Evolutionary conservation across 2,329 filamentous ascomycete species (phyloP).

Genomic region (Pestalotiopsis sp.): DNA sequence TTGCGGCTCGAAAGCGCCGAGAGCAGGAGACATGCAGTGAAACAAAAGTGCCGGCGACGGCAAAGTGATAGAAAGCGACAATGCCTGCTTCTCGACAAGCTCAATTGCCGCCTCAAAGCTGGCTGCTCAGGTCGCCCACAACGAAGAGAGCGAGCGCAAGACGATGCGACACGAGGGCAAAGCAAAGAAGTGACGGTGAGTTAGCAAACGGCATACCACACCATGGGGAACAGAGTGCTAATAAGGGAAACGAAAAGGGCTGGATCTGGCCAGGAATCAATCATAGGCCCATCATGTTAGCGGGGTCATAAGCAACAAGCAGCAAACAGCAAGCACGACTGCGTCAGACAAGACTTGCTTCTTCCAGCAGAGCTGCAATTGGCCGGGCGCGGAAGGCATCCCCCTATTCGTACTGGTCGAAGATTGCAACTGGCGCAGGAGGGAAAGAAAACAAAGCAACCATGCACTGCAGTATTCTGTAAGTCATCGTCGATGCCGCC

Average conservation of each 20-base stretch:
- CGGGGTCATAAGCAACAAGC: background rate
- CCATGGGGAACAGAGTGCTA: background rate
- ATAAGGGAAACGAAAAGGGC: background rate
- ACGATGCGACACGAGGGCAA: too few species aligned
- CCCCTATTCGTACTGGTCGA: background rate
- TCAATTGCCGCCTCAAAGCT: background rate
- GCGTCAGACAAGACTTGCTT: background rate
- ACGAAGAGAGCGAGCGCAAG: background rate
- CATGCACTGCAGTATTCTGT: background rate
- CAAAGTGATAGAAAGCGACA: background rate
- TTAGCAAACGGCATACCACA: background rate
- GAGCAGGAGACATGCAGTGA: background rate
- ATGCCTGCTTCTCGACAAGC: background rate
- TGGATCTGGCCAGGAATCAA: background rate
- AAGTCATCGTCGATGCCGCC: background rate
- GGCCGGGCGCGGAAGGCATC: background rate
- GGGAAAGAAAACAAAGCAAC: background rate
- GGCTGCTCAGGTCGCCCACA: background rate
- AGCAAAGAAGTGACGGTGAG: too few species aligned
- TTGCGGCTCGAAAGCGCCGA: background rate
- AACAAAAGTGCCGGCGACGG: background rate
- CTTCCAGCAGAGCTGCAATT: background rate
- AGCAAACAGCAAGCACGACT: background rate
- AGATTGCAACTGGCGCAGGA: background rate
- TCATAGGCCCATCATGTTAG: background rate